Evolutionary conservation across 1,284 basidiomycete genomes (phyloP), one percentile per base, ranked within the genome.

Genomic region (Trametes versicolor): DNA sequence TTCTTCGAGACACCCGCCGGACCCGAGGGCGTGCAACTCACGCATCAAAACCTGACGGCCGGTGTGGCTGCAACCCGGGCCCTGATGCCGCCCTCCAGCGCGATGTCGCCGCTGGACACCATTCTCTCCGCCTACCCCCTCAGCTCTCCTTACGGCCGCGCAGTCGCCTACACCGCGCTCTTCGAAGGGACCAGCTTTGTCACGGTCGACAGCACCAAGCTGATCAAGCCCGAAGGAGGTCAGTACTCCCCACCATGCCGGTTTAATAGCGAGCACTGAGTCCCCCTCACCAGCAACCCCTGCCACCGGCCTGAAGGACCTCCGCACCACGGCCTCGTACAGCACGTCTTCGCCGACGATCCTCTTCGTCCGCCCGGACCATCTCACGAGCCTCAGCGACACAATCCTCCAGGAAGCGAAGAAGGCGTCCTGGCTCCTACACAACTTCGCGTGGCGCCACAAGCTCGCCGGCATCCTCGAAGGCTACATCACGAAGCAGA

Each of bases 11-110:
- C 81, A 1, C 72, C 81, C 29, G 76, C 82, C 19, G 87, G 82
- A 52, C 71, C 90, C 9, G 85, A 85, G 65, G 89, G 84, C 34
- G 85, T 84, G 8, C 87, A 88, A 63, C 78, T 94, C 48, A 92
- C 91, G 0, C 92, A 94, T 72, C 85, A 91, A 71, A 93, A 93
- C 67, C 74, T 94, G 62, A 94, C 91, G 2, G 90, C 93, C 13
- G 93, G 90, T 50, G 88, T 93, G n/a, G 85, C 90, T 2, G 90
- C 90, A 4, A 81, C 85, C 23, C 87, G 89, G 51, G 82, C 85
- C 6, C 75, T 94, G 29, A 83, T 94, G 57, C 91, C 93, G 2
- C 76, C 86, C 17, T 85, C 88, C 19, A 85, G 84, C 59, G 81
- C 84, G 0, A 72, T 93, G 15, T 87, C 90, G 8, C 79, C 87